A percentile compares a stretch with the other conserved stretches of the same genome.
These are phyloP conservation scores for Sanghuangporus weigelae DNA, from an alignment of 1,284 basidiomycete species.

Conservation along the genomic window DNA sequence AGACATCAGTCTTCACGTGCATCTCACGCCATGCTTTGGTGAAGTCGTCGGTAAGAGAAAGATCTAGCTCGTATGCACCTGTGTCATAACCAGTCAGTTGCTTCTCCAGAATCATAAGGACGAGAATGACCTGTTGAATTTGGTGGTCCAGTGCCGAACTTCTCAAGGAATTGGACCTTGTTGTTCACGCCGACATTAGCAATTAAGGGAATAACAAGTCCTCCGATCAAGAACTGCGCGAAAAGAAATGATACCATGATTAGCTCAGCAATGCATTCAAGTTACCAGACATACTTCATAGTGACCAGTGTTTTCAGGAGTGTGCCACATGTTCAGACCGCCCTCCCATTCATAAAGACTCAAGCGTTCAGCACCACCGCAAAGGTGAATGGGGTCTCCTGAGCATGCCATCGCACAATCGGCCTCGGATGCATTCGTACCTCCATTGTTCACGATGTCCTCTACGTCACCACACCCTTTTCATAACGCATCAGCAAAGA, in stretches of 20 bases:
- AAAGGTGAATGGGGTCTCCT: slow-evolving; percentile 60
- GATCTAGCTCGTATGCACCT: slow-evolving; percentile 72
- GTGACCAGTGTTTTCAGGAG: slow-evolving; percentile 52
- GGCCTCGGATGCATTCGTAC: slow-evolving; percentile 36
- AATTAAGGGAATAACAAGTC: slow-evolving; percentile 64
- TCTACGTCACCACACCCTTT: slow-evolving; percentile 63
- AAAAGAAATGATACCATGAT: not conserved
- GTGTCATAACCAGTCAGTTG: not conserved
- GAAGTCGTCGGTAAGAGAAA: slow-evolving; percentile 51
- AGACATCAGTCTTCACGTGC: slow-evolving; percentile 70
- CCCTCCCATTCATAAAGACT: slow-evolving; percentile 59
- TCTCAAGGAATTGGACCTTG: slow-evolving; percentile 75
- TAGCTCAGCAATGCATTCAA: not conserved
- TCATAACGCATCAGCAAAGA: not conserved
- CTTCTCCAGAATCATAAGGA: not conserved
- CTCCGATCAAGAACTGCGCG: slow-evolving; percentile 52
- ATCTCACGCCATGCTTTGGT: slow-evolving; percentile 60
- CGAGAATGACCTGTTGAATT: slow-evolving; percentile 45
- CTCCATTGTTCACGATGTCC: slow-evolving; percentile 43
- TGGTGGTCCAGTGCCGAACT: slow-evolving; percentile 46
- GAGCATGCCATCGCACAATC: slow-evolving; percentile 59
- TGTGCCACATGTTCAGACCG: slow-evolving; percentile 54
- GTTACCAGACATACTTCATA: slow-evolving; percentile 39
- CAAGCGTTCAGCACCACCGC: slow-evolving; percentile 45
- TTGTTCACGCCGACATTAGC: slow-evolving; percentile 72